phyloP scores from a whole-genome alignment of 192 early-diverging fungal species.

The Entrophospora sp. region DNA sequence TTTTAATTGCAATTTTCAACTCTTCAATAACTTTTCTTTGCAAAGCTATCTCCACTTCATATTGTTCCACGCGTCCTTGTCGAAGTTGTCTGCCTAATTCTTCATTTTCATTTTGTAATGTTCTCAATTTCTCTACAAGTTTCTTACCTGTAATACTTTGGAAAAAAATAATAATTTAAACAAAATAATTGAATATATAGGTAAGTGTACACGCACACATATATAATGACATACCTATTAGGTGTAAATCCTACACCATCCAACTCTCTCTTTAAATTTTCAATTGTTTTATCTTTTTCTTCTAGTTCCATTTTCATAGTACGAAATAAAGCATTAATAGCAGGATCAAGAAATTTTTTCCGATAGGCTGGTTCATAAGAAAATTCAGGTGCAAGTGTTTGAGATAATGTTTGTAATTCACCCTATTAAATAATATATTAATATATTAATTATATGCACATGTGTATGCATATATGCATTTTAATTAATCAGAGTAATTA shows the following conservation, averaged over 20 bases:
- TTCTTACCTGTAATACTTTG: conserved; percentile 9
- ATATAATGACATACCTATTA: conserved; percentile 14
- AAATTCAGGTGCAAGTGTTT: background rate
- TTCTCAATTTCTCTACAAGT: conserved; percentile 11
- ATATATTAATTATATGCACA: no score
- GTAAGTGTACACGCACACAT: no score
- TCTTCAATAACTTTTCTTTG: conserved; percentile 19
- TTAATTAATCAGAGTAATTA: no score
- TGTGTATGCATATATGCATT: no score
- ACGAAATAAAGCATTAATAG: conserved; percentile 18
- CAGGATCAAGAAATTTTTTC: conserved; percentile 20
- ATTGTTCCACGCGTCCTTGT: conserved; percentile 19
- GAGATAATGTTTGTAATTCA: conserved; percentile 1
- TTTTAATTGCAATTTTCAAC: conserved; percentile 9
- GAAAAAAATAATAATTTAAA: background rate
- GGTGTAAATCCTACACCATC: conserved; percentile 19
- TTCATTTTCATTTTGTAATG: conserved; percentile 19
- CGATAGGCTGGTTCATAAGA: background rate
- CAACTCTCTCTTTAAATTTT: conserved; percentile 12
- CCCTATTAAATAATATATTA: background rate
- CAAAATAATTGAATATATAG: background rate
- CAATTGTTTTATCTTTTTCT: conserved; percentile 9
- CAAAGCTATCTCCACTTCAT: conserved; percentile 20
- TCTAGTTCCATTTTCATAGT: conserved; percentile 19
- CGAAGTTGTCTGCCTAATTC: conserved; percentile 19